Conservation (phyloP, 139 green algal species). For the Gonium pectorale region DNA sequence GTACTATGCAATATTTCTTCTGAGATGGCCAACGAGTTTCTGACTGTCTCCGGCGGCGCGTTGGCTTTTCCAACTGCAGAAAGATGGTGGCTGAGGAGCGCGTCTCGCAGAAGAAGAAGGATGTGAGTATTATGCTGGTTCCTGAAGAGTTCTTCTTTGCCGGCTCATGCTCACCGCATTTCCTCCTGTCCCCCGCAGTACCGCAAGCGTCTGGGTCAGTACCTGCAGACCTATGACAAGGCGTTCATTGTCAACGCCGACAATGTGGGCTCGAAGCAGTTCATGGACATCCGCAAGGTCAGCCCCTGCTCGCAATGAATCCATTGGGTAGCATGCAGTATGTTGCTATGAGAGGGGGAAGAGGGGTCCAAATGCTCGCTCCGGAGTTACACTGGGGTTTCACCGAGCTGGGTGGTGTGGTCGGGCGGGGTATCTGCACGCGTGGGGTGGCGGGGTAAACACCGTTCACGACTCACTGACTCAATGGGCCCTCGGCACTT, state of each 20-base stretch:
- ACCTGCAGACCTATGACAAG: conserved; percentile 87
- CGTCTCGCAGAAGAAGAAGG: conserved; percentile 44
- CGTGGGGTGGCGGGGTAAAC: too few relatives aligned
- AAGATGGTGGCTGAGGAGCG: conserved; percentile 49
- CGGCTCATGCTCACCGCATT: background rate
- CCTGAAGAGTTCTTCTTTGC: background rate
- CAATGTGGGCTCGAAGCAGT: conserved; percentile 99
- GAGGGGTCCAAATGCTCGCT: too few relatives aligned
- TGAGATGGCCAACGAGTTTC: background rate
- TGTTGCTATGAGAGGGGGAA: too few relatives aligned
- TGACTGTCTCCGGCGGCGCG: background rate
- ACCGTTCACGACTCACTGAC: too few relatives aligned
- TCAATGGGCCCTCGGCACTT: too few relatives aligned
- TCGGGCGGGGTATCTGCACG: too few relatives aligned
- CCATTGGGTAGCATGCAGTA: too few relatives aligned
- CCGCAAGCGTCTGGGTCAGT: conserved; percentile 83
- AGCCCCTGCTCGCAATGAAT: background rate
- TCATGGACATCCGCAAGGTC: conserved; percentile 96
- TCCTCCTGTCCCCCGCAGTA: conserved; percentile 74
- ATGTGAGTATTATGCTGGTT: conserved; percentile 7
- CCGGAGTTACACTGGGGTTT: too few relatives aligned
- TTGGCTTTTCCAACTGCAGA: background rate
- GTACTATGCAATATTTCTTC: too few relatives aligned
- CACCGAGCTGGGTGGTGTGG: too few relatives aligned
- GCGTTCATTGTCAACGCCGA: conserved; percentile 96